Conservation (phyloP, 768 basidiomycete species). For the Paxillus rubicundulus region DNA sequence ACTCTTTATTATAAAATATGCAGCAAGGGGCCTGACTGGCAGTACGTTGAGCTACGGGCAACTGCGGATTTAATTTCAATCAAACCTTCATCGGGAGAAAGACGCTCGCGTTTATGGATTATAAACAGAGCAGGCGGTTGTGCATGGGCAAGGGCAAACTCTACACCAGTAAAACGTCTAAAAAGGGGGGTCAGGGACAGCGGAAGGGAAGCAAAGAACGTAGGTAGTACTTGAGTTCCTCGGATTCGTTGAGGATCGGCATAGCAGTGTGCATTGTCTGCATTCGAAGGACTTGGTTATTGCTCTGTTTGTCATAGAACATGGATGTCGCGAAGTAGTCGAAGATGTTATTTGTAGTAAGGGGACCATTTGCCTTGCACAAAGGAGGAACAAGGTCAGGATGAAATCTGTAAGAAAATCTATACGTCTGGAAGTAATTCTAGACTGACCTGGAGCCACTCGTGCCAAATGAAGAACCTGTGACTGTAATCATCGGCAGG, state of each 20-base stretch:
- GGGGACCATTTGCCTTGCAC: conserved; percentile 69
- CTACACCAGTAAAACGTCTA: conserved; percentile 84
- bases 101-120: conserved; percentile 83
- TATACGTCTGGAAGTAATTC: not conserved
- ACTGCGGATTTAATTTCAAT: conserved; percentile 1
- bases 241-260: conserved; percentile 74
- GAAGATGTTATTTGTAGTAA: conserved; percentile 76
- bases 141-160: conserved; percentile 82
- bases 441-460: conserved; percentile 71
- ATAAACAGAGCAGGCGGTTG: conserved; percentile 81
- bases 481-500: conserved; percentile 80
- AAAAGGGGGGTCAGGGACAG: conserved; percentile 1
- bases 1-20: conserved; percentile 86
- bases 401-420: not conserved
- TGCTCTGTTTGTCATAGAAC: conserved; percentile 94
- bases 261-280: conserved; percentile 86
- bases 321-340: conserved; percentile 90
- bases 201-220: conserved; percentile 23
- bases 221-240: conserved; percentile 77
- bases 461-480: conserved; percentile 87
- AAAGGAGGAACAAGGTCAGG: not conserved
- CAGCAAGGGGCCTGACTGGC: conserved; percentile 71
- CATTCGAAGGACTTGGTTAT: conserved; percentile 90
- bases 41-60: conserved; percentile 2
- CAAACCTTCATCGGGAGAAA: conserved; percentile 82